phyloP scores from a whole-genome alignment of 2,329 filamentous ascomycete genomes.

The Colletotrichum nymphaeae region DNA sequence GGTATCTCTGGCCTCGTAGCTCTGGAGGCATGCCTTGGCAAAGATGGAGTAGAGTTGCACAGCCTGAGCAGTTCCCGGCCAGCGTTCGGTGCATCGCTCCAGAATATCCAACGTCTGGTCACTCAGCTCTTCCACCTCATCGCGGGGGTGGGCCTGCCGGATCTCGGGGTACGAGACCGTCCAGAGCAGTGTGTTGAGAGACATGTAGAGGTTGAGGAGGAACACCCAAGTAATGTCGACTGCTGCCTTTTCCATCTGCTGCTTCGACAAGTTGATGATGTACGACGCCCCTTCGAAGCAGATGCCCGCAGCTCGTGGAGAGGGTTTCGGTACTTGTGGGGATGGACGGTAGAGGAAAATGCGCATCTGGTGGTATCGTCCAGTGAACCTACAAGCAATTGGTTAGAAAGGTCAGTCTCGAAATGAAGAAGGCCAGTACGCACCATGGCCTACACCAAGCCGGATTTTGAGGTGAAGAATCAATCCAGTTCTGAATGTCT shows the following conservation, averaged over 20 bases:
- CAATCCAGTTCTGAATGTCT: conserved; percentile 84
- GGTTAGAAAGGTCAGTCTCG: conserved; percentile 20
- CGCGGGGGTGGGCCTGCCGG: conserved; percentile 75
- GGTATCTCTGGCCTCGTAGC: conserved; percentile 75
- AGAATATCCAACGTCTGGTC: conserved; percentile 82
- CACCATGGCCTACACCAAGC: conserved; percentile 84
- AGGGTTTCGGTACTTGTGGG: conserved; percentile 90
- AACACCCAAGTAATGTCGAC: conserved; percentile 96
- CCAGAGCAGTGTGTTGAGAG: conserved; percentile 93
- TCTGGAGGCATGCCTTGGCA: conserved; percentile 85
- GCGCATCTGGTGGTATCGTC: conserved; percentile 86
- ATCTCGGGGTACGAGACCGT: conserved; percentile 88
- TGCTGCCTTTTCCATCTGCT: conserved; percentile 80
- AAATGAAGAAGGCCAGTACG: conserved; percentile 42
- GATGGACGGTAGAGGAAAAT: conserved; percentile 91
- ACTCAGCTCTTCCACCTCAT: conserved; percentile 82
- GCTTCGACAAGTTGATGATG: conserved; percentile 83
- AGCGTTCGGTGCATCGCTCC: conserved; percentile 82
- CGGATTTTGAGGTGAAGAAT: conserved; percentile 77
- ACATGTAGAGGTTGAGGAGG: conserved; percentile 88
- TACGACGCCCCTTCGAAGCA: conserved; percentile 87
- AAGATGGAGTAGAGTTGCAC: conserved; percentile 89
- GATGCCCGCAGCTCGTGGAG: conserved; percentile 78
- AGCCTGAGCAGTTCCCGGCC: conserved; percentile 90
- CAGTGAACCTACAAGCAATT: conserved; percentile 64